Evolutionary conservation across 2,329 filamentous ascomycete genomes (phyloP).

Genomic region (Cadophora sp.): DNA sequence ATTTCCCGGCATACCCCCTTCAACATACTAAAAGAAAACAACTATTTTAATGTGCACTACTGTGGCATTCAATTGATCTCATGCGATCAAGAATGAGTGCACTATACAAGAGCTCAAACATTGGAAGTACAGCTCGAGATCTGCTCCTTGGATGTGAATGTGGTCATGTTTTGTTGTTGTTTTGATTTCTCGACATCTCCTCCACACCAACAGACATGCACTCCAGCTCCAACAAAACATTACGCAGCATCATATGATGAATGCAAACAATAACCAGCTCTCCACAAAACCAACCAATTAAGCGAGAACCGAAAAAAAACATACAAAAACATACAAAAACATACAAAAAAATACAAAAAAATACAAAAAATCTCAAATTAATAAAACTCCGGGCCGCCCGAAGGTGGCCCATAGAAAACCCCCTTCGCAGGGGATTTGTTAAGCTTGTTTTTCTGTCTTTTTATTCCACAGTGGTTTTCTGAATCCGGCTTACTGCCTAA

Average conservation of each 20-base stretch:
- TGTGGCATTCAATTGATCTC: too few relatives aligned
- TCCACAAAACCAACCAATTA: neutral
- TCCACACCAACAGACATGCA: too few relatives aligned
- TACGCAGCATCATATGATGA: too few relatives aligned
- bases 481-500: neutral
- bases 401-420: neutral
- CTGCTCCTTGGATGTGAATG: too few relatives aligned
- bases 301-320: neutral
- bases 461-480: neutral
- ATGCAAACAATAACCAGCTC: too few relatives aligned
- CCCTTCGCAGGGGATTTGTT: neutral
- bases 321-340: neutral
- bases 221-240: too few relatives aligned
- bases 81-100: too few relatives aligned
- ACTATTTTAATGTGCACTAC: neutral
- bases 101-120: too few relatives aligned
- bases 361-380: neutral
- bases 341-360: neutral
- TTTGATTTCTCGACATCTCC: too few relatives aligned
- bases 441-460: neutral
- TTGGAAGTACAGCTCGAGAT: too few relatives aligned
- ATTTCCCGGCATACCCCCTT: neutral
- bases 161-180: too few relatives aligned
- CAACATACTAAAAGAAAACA: neutral
- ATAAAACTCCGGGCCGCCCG: neutral